Evolutionary conservation across 2,329 filamentous ascomycete species (phyloP).

Genomic region (Trichophaea hybrida): DNA sequence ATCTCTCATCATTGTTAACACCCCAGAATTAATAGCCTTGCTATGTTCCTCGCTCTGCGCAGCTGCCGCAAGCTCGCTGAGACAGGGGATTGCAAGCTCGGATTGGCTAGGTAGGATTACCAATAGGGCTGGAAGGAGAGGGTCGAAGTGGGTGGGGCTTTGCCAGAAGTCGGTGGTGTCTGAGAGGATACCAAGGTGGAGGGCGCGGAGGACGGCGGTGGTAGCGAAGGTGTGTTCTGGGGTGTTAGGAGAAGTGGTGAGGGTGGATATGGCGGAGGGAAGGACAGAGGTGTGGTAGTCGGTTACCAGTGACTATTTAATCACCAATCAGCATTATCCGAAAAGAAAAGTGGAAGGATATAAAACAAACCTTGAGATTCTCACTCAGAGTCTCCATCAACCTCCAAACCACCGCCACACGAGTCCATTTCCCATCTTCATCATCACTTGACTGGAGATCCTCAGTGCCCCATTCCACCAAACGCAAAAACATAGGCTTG

Average conservation of each 20-base stretch:
- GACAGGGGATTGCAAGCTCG: conserved; percentile 48
- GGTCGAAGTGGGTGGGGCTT: conserved; percentile 68
- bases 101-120: conserved; percentile 32
- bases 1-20: conserved; percentile 66
- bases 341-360: conserved; percentile 13
- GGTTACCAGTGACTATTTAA: conserved; percentile 63
- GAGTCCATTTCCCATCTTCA: conserved; percentile 41
- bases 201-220: conserved; percentile 50
- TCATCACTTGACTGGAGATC: conserved; percentile 11
- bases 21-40: conserved; percentile 66
- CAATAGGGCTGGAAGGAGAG: conserved; percentile 27
- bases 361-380: conserved; percentile 50
- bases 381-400: conserved; percentile 71
- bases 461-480: conserved; percentile 61
- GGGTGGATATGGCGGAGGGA: conserved; percentile 54
- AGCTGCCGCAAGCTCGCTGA: conserved; percentile 43
- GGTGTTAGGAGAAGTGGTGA: conserved; percentile 33
- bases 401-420: conserved; percentile 52
- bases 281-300: conserved; percentile 76
- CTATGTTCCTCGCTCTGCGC: conserved; percentile 79
- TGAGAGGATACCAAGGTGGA: conserved; percentile 65
- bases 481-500: conserved; percentile 71
- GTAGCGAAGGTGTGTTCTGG: conserved; percentile 22
- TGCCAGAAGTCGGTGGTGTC: conserved; percentile 75
- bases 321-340: background rate